phyloP scores from a whole-genome alignment of 139 green algal species.

The Micractinium conductrix region DNA sequence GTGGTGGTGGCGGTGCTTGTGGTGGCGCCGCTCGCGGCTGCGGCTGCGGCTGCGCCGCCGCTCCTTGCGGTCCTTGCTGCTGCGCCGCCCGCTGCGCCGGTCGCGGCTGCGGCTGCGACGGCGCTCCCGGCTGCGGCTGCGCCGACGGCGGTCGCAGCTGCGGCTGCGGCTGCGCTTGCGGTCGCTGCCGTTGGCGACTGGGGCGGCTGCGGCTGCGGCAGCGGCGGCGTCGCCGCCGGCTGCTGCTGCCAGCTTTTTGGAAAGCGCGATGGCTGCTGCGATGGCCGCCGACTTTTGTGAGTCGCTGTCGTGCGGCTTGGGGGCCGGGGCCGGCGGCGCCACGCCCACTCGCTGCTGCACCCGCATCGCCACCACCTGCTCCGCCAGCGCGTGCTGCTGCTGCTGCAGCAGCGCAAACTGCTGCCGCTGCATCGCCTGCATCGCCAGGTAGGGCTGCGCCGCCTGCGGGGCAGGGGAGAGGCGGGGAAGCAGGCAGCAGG shows the following conservation, averaged over 20 bases:
- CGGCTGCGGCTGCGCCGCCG: slow-evolving; percentile 10
- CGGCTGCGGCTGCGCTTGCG: background rate
- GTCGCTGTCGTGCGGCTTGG: background rate
- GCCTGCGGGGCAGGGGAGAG: background rate
- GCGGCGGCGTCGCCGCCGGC: background rate
- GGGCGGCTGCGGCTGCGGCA: slow-evolving; percentile 3
- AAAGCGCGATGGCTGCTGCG: slow-evolving; percentile 56
- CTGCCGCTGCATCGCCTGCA: slow-evolving; percentile 71
- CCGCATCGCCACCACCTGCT: slow-evolving; percentile 51
- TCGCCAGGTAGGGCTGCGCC: slow-evolving; percentile 43
- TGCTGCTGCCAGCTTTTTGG: slow-evolving; percentile 46
- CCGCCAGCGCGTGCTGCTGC: slow-evolving; percentile 55
- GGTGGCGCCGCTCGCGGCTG: background rate
- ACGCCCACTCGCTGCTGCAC: slow-evolving; percentile 14
- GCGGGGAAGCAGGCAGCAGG: background rate
- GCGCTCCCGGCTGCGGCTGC: background rate
- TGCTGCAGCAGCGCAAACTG: slow-evolving; percentile 59
- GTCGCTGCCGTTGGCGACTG: background rate
- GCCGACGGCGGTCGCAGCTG: background rate
- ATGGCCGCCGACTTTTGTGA: slow-evolving; percentile 58
- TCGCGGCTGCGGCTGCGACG: slow-evolving; percentile 7
- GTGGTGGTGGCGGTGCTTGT: background rate
- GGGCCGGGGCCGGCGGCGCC: background rate
- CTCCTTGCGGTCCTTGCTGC: background rate
- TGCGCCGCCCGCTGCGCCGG: background rate